These are phyloP conservation scores for Spergularia bocconei DNA, from an alignment of 148 eudicot genomes.

Conservation along the genomic window DNA sequence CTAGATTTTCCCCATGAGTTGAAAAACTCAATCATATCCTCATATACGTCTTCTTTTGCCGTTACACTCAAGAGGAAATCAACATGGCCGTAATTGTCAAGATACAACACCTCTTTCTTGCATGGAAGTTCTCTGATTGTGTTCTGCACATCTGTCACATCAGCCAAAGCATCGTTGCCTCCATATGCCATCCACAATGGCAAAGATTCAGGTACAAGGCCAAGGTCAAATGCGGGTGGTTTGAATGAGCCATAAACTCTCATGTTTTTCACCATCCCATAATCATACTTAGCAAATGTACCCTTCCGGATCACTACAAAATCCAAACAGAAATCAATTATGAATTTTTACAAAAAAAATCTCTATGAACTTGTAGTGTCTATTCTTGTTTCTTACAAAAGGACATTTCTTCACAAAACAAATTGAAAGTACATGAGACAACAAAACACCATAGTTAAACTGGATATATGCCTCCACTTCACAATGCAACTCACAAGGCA, in stretches of 20 bases:
- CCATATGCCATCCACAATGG: constrained; percentile 96
- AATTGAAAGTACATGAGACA: too few relatives aligned
- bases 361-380: neutral
- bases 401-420: too few relatives aligned
- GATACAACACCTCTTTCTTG: constrained; percentile 65
- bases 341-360: too few relatives aligned
- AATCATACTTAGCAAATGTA: constrained; percentile 85
- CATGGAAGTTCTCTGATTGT: constrained; percentile 64
- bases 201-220: constrained; percentile 61
- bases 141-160: constrained; percentile 64
- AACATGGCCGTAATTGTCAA: constrained; percentile 83
- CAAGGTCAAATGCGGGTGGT: constrained; percentile 81
- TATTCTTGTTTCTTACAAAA: too few relatives aligned
- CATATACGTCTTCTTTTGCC: constrained; percentile 73
- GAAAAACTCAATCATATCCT: constrained; percentile 61
- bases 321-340: constrained; percentile 33
- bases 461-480: too few relatives aligned
- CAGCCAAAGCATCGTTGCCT: constrained; percentile 81
- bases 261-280: constrained; percentile 66
- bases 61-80: constrained; percentile 73
- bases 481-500: too few relatives aligned
- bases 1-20: constrained; percentile 47
- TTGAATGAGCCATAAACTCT: constrained; percentile 52
- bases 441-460: too few relatives aligned
- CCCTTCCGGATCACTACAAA: constrained; percentile 95